Evolutionary conservation across 2,329 filamentous ascomycete species (phyloP).

Genomic region (Alternaria arborescens): DNA sequence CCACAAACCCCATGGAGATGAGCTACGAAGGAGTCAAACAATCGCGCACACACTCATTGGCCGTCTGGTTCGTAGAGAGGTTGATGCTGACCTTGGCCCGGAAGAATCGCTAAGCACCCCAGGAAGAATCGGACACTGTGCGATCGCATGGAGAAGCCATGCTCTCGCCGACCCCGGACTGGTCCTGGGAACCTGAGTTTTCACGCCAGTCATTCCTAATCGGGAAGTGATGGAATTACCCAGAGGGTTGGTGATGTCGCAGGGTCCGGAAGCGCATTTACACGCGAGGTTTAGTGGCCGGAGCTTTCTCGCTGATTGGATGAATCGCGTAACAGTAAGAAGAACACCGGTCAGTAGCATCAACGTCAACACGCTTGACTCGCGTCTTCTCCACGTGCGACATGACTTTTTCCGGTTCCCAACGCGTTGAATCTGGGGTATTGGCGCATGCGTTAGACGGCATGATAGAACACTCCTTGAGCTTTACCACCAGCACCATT

Average conservation of each 20-base stretch:
- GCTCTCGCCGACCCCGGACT: conserved; percentile 4
- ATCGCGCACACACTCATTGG: conserved; percentile 7
- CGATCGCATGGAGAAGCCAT: conserved; percentile 6
- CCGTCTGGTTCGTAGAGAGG: background rate
- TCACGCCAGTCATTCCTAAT: conserved; percentile 9
- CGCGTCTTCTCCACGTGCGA: conserved; percentile 6
- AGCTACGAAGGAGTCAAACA: conserved; percentile 3
- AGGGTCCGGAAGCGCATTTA: conserved; percentile 21
- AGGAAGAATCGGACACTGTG: conserved; percentile 1
- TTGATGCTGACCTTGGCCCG: conserved; percentile 15
- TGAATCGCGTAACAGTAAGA: background rate
- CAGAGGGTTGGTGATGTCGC: background rate
- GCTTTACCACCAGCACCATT: background rate
- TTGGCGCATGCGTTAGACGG: background rate
- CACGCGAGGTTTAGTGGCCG: conserved; percentile 18
- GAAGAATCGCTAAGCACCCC: conserved; percentile 13
- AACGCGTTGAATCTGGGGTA: conserved; percentile 7
- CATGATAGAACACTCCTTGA: background rate
- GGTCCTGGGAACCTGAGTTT: background rate
- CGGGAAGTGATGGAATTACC: conserved; percentile 16
- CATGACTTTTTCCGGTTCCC: conserved; percentile 22
- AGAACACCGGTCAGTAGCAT: conserved; percentile 12
- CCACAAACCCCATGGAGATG: conserved; percentile 30
- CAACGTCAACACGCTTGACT: conserved; percentile 10
- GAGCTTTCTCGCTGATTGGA: conserved; percentile 16